A percentile compares a stretch with the other conserved stretches of the same genome.
phyloP scores from a whole-genome alignment of 805 yeast species.

The Wickerhamiella sorbophila region DNA sequence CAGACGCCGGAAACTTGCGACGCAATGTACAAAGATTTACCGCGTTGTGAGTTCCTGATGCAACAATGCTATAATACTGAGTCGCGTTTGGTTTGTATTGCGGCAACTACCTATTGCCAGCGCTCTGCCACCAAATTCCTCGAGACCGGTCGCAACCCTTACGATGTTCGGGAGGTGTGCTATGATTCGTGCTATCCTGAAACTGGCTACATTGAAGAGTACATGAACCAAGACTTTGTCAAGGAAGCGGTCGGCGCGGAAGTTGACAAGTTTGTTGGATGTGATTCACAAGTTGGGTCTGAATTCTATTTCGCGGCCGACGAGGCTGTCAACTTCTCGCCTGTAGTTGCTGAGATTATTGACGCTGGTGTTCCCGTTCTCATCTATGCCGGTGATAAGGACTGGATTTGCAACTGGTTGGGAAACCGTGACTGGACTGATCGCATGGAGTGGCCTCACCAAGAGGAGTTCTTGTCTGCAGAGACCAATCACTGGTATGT shows the following conservation, averaged over 20 bases:
- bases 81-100: constrained; percentile 54
- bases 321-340: constrained; percentile 82
- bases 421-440: constrained; percentile 83
- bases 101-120: constrained; percentile 83
- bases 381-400: constrained; percentile 91
- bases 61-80: constrained; percentile 47
- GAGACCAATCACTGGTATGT: constrained; percentile 23
- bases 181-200: constrained; percentile 53
- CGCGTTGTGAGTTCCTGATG: constrained; percentile 37
- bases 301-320: constrained; percentile 81
- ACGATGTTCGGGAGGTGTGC: constrained; percentile 63
- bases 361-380: constrained; percentile 67
- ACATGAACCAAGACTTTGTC: constrained; percentile 63
- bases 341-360: constrained; percentile 49
- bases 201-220: constrained; percentile 57
- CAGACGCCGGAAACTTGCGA: constrained; percentile 55
- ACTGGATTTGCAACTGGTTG: constrained; percentile 89
- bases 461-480: constrained; percentile 36
- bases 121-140: constrained; percentile 44
- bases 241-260: constrained; percentile 77
- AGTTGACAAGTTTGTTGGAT: constrained; percentile 40
- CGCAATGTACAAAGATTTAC: constrained; percentile 43
- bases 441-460: constrained; percentile 47
- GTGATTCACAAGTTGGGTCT: constrained; percentile 64
- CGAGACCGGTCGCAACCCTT: constrained; percentile 78